Evolutionary conservation across 2,329 filamentous ascomycete genomes (phyloP).

Genomic region (Phaeosphaeria sp.): DNA sequence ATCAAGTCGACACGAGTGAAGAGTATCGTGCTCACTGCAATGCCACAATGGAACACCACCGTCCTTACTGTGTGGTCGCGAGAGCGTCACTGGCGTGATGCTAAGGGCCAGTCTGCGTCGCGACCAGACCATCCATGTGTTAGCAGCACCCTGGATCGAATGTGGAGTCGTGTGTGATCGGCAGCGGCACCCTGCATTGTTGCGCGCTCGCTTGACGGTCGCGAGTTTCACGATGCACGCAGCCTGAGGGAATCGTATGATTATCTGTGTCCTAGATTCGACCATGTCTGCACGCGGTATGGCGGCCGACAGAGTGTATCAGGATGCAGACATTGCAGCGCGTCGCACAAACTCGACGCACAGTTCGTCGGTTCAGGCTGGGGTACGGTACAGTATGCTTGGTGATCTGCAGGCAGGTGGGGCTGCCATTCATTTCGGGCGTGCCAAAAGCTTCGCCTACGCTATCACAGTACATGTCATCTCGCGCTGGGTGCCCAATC

Average conservation of each 20-base stretch:
- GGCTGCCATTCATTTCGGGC: conserved; percentile 13
- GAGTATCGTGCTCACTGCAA: background rate
- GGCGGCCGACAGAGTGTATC: conserved; percentile 28
- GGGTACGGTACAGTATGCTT: background rate
- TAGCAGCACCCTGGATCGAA: background rate
- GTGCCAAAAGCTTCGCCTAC: conserved; percentile 17
- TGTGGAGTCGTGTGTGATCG: conserved; percentile 1
- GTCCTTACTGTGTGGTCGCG: too few species aligned
- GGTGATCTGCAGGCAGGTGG: conserved; percentile 8
- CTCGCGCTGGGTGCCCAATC: background rate
- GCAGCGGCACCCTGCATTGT: conserved; percentile 18
- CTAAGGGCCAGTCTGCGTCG: background rate
- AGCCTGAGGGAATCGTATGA: conserved; percentile 25
- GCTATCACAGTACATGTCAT: background rate
- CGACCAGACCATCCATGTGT: background rate
- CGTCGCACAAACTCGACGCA: conserved; percentile 18
- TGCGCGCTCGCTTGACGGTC: conserved; percentile 8
- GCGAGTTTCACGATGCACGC: conserved; percentile 17
- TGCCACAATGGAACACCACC: too few species aligned
- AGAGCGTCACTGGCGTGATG: too few species aligned
- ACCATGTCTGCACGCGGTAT: conserved; percentile 15
- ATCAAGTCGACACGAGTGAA: background rate
- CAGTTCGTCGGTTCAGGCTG: conserved; percentile 16
- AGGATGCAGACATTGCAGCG: conserved; percentile 9
- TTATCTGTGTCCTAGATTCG: conserved; percentile 2